These are phyloP conservation scores for Schizochytrium sp. DNA, from an alignment of 108 stramenopile genomes.

Conservation along the genomic window DNA sequence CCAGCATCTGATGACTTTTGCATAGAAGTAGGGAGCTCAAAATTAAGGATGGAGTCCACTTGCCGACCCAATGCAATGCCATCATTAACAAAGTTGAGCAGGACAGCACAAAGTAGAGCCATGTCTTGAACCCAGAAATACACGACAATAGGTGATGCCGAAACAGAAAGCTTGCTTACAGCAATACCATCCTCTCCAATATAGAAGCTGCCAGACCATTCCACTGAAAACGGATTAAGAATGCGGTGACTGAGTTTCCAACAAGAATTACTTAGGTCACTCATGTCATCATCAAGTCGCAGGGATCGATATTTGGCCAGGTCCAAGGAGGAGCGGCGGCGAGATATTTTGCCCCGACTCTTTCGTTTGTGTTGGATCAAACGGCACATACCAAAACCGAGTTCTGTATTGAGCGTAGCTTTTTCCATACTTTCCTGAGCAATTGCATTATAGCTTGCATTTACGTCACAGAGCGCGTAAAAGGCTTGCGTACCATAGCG, in stretches of 20 bases:
- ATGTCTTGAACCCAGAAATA: constrained; percentile 59
- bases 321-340: constrained; percentile 17
- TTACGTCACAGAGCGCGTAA: not conserved
- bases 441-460: not conserved
- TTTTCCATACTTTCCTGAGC: not conserved
- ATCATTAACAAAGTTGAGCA: constrained; percentile 47
- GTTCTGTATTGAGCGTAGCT: not conserved
- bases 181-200: not conserved
- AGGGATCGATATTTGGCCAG: not conserved
- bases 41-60: not conserved
- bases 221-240: not conserved
- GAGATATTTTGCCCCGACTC: not conserved
- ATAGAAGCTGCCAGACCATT: not conserved
- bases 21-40: constrained; percentile 29
- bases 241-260: constrained; percentile 53
- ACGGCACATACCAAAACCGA: constrained; percentile 55
- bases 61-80: not conserved
- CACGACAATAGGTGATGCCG: constrained; percentile 11
- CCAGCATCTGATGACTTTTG: not conserved
- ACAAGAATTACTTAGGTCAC: not conserved
- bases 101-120: constrained; percentile 25
- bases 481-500: constrained; percentile 13
- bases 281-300: not conserved
- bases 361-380: not conserved
- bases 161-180: not conserved